Base-by-base conservation (phyloP, 2,329 filamentous ascomycete species). In the Fusarium ramigenum region DNA sequence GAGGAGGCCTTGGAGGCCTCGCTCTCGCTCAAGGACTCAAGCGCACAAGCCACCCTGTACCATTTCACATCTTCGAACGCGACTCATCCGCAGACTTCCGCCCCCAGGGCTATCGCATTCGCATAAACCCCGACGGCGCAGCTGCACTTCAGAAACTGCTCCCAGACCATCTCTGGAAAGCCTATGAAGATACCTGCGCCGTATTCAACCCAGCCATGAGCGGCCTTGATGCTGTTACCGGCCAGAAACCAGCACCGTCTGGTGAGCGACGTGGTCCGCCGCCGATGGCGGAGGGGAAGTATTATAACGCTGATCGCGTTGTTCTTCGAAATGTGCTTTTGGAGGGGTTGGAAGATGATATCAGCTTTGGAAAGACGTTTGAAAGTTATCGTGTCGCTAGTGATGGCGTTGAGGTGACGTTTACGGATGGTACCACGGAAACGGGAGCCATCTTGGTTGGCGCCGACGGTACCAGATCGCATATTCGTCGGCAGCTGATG, bases 381-480 rank as follows among this genome's bases (percentile, higher is more conserved):
- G 3, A n/a, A 18, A 49, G 21, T 1, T 49, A n/a, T 32, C 7
- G 21, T 1, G 5, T 32, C 7, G 32, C 28, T 0, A 7, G 28
- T 9, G 28, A 9, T 12, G 46, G 28, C n/a, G 46, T 49, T 5
- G 21, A 49, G 21, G 28, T 32, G 21, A 32, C 21, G 3, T 49
- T 49, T 32, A 7, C 28, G 11, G 28, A 49, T 49, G 21, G 46
- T 2, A 49, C 28, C 1, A 49, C 7, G 5, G 21, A 49, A 32
- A 32, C 28, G 2, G 46, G 46, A n/a, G 28, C 15, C 5, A 7
- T 49, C 21, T 12, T 49, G 21, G 46, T 32, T 7, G 28, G 46
- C 28, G 46, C 46, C 21, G 46, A 49, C 10, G 28, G 46, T 12
- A 32, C 28, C 21, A 49, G 28, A n/a, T 49, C 46, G 0, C 46